A percentile compares a stretch with the other conserved stretches of the same genome.
Evolutionary conservation across 2,329 filamentous ascomycete species (phyloP).

Genomic region (Penicillium olsonii): DNA sequence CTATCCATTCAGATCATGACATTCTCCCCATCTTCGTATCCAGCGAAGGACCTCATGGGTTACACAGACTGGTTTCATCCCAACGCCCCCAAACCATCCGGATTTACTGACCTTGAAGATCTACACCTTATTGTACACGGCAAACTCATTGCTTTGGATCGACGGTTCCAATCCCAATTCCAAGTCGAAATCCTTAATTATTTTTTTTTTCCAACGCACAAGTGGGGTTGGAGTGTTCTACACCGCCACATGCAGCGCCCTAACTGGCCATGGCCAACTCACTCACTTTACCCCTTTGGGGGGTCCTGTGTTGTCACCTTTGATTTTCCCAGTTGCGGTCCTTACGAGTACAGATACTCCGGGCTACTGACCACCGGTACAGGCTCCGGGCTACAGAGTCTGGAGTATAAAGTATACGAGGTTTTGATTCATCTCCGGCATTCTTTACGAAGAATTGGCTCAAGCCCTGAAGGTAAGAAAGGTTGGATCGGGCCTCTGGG

Average conservation of each 20-base stretch:
- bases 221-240: constrained; percentile 26
- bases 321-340: not conserved
- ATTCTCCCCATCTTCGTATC: not conserved
- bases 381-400: not conserved
- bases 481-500: not conserved
- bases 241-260: constrained; percentile 30
- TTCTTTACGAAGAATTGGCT: not conserved
- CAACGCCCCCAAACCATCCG: not conserved
- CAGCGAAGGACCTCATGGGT: constrained; percentile 7
- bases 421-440: not conserved
- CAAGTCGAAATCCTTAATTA: not conserved
- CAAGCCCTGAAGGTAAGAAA: no score
- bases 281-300: constrained; percentile 21
- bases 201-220: constrained; percentile 5
- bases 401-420: not conserved
- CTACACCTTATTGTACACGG: not conserved
- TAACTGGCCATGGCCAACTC: constrained; percentile 29
- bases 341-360: not conserved
- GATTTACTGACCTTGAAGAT: not conserved
- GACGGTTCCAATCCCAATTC: not conserved
- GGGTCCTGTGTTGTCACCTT: constrained; percentile 10
- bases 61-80: constrained; percentile 18
- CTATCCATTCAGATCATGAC: constrained; percentile 9
- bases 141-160: not conserved
- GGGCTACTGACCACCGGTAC: no score